phyloP scores from a whole-genome alignment of 768 basidiomycete genomes.

The Mycena amicta region DNA sequence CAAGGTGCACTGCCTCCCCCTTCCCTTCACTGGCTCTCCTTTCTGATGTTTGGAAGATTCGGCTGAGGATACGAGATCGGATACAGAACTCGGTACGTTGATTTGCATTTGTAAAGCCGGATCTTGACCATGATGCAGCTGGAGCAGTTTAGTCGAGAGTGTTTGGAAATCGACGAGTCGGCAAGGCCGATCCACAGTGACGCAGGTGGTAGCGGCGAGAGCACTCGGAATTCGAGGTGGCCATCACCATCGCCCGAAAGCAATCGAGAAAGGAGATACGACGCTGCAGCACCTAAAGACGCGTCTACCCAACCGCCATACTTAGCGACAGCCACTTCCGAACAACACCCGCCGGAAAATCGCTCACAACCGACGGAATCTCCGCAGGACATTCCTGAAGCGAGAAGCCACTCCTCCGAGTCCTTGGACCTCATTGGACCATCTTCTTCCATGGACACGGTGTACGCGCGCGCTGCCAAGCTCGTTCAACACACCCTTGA shows the following conservation, averaged over 20 bases:
- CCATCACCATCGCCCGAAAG: background rate
- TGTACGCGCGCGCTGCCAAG: conserved; percentile 89
- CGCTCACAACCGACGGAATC: background rate
- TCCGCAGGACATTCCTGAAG: too few relatives aligned
- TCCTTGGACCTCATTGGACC: conserved; percentile 35
- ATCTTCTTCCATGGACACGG: conserved; percentile 73
- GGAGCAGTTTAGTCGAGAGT: conserved; percentile 95
- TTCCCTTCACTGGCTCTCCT: background rate
- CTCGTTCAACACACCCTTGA: conserved; percentile 89
- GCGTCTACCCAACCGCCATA: background rate
- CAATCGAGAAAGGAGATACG: too few relatives aligned
- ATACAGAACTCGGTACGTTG: conserved; percentile 86
- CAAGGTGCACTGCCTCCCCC: conserved; percentile 53
- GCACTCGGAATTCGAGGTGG: conserved; percentile 4
- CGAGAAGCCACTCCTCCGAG: background rate
- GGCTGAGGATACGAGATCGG: conserved; percentile 84
- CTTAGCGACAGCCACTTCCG: background rate
- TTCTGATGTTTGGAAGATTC: conserved; percentile 55
- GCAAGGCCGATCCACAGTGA: background rate
- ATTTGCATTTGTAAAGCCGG: background rate
- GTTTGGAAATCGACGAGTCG: conserved; percentile 81
- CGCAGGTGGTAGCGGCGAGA: background rate
- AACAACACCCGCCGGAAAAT: background rate
- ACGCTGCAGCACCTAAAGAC: too few relatives aligned
- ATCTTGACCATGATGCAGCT: conserved; percentile 49